These are phyloP conservation scores for Rugosomyces carneus DNA, from an alignment of 1,284 basidiomycete species.

Conservation along the genomic window DNA sequence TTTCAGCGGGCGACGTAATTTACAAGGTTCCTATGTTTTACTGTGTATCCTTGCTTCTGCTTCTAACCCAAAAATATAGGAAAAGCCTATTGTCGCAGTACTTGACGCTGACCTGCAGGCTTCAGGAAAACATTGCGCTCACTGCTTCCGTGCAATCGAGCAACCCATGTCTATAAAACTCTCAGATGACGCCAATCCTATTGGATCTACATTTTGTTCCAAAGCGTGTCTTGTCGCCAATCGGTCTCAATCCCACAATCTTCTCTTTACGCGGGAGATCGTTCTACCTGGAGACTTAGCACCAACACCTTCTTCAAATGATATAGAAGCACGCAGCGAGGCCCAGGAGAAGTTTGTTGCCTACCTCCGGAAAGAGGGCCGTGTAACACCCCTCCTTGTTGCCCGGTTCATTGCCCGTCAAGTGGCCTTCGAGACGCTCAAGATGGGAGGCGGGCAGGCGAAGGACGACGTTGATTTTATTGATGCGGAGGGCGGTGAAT, in stretches of 20 bases:
- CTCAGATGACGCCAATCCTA: constrained; percentile 39
- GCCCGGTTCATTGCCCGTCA: constrained; percentile 69
- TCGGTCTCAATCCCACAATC: constrained; percentile 53
- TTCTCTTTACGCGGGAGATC: constrained; percentile 64
- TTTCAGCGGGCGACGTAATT: constrained; percentile 64
- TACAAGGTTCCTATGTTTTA: constrained; percentile 51
- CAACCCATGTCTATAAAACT: constrained; percentile 37
- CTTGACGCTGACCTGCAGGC: constrained; percentile 66
- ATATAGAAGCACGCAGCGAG: constrained; percentile 39
- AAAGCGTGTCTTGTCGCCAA: constrained; percentile 52
- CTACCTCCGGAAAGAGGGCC: constrained; percentile 43
- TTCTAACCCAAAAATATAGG: constrained; percentile 35
- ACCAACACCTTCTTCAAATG: constrained; percentile 23
- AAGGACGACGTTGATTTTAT: constrained; percentile 33
- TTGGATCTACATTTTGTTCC: constrained; percentile 66
- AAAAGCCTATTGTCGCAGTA: constrained; percentile 60
- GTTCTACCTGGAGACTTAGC: constrained; percentile 51
- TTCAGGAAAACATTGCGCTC: constrained; percentile 60
- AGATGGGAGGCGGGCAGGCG: constrained; percentile 33
- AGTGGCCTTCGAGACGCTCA: constrained; percentile 57
- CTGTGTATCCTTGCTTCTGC: constrained; percentile 8
- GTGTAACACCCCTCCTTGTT: constrained; percentile 48
- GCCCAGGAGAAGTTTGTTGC: constrained; percentile 55
- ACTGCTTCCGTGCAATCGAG: constrained; percentile 59
- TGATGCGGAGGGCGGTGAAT: constrained; percentile 46